These are phyloP conservation scores for Clavariopsis aquatica DNA, from an alignment of 495 filamentous ascomycete genomes.

Conservation along the genomic window DNA sequence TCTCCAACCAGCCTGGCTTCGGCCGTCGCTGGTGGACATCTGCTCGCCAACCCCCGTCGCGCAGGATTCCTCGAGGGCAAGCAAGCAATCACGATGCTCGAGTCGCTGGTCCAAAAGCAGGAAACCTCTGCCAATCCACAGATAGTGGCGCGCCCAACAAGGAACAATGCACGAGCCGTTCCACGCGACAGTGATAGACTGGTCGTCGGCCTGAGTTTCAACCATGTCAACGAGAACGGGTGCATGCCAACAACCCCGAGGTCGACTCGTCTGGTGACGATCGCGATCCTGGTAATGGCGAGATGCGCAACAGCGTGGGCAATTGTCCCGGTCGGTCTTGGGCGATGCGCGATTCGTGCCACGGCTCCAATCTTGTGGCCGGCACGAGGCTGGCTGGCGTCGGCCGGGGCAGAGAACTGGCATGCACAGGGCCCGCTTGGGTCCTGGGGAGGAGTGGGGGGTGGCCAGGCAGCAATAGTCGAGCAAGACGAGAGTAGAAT, in stretches of 20 bases:
- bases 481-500: neutral
- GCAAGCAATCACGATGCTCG: neutral
- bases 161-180: neutral
- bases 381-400: neutral
- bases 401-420: neutral
- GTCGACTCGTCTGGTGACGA: neutral
- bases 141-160: neutral
- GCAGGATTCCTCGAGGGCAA: constrained; percentile 3
- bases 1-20: neutral
- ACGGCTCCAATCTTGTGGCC: neutral
- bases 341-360: neutral
- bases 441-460: neutral
- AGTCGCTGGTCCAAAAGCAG: constrained; percentile 1
- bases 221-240: neutral
- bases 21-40: constrained; percentile 1
- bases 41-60: constrained; percentile 11
- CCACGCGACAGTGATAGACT: neutral
- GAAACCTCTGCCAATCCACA: neutral
- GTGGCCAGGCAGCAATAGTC: neutral
- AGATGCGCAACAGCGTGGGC: neutral
- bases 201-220: neutral
- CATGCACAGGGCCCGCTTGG: neutral
- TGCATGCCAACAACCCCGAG: neutral
- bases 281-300: neutral
- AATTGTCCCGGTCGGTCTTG: neutral